Evolutionary conservation across 202 grass and related monocot species (phyloP).

Genomic region (Schoenoplectus tabernaemontani): DNA sequence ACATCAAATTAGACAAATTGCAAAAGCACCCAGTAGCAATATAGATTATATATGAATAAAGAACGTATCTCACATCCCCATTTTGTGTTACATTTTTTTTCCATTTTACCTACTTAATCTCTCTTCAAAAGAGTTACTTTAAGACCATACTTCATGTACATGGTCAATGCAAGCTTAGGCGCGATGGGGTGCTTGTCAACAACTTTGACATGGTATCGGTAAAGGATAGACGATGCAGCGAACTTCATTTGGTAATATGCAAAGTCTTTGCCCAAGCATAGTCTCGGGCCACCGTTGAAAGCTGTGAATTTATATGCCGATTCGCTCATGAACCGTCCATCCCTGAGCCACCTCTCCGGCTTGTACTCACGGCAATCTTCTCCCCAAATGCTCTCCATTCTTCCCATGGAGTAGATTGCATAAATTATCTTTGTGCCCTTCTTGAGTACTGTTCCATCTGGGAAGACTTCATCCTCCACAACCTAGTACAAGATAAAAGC

Average conservation of each 20-base stretch:
- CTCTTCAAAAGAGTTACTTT: constrained; percentile 71
- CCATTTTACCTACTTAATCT: neutral
- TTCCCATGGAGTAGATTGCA: constrained; percentile 88
- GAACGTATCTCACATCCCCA: neutral
- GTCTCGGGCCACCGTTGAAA: constrained; percentile 84
- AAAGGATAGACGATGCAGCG: constrained; percentile 69
- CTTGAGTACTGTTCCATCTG: constrained; percentile 82
- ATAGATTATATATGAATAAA: constrained; percentile 21
- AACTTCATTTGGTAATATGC: constrained; percentile 99
- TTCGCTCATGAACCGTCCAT: constrained; percentile 80
- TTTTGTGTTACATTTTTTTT: neutral
- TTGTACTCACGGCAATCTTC: constrained; percentile 81
- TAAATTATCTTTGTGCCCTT: constrained; percentile 96
- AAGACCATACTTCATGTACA: constrained; percentile 97
- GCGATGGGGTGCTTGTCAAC: constrained; percentile 58
- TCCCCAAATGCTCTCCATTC: constrained; percentile 99
- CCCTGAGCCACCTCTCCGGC: constrained; percentile 86
- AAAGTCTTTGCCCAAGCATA: constrained; percentile 96
- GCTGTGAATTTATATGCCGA: constrained; percentile 96
- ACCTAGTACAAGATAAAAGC: constrained; percentile 36
- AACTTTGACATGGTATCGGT: constrained; percentile 50
- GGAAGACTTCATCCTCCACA: constrained; percentile 91
- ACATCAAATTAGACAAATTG: constrained; percentile 7
- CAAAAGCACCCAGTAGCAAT: constrained; percentile 5
- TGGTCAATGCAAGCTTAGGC: constrained; percentile 86